These are phyloP conservation scores for Rhizophlyctis rosea DNA, from an alignment of 192 early-diverging fungal species.

Conservation along the genomic window DNA sequence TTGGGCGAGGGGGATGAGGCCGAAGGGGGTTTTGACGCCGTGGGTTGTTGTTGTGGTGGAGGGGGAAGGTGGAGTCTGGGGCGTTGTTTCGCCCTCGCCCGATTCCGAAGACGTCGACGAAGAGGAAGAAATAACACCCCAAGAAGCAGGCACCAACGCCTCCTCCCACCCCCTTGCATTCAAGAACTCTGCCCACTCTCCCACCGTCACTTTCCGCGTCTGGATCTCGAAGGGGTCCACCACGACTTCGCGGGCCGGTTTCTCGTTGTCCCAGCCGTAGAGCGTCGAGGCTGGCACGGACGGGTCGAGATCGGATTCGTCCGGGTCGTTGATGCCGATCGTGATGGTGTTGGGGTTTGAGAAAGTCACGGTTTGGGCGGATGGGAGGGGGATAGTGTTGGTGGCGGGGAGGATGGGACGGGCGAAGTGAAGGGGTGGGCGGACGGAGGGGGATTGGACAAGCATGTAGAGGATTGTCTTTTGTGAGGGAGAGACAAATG, in stretches of 20 bases:
- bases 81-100: too few species aligned
- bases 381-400: slow-evolving; percentile 10
- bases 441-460: slow-evolving; percentile 56
- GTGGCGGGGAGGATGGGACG: slow-evolving; percentile 9
- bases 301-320: slow-evolving; percentile 36
- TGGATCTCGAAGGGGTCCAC: slow-evolving; percentile 62
- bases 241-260: slow-evolving; percentile 42
- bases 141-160: slow-evolving; percentile 52
- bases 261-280: slow-evolving; percentile 94
- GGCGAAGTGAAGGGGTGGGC: slow-evolving; percentile 47
- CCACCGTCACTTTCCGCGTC: slow-evolving; percentile 75
- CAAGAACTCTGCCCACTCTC: slow-evolving; percentile 68
- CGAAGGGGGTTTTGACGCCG: slow-evolving; percentile 67
- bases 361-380: slow-evolving; percentile 19
- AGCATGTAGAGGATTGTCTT: slow-evolving; percentile 89
- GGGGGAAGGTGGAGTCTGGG: too few species aligned
- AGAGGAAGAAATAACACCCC: slow-evolving; percentile 33
- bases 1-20: slow-evolving; percentile 49
- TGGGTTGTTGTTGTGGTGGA: slow-evolving; percentile 7
- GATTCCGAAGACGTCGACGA: too few species aligned
- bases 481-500: too few species aligned
- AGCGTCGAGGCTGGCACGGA: slow-evolving; percentile 14
- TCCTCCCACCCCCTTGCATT: slow-evolving; percentile 10
- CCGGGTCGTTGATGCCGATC: slow-evolving; percentile 64
- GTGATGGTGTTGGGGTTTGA: slow-evolving; percentile 26